Percentiles rank a stretch among this genome's conserved stretches.
phyloP scores from a whole-genome alignment of 2,329 filamentous ascomycete genomes.

The Metarhizium anisopliae region DNA sequence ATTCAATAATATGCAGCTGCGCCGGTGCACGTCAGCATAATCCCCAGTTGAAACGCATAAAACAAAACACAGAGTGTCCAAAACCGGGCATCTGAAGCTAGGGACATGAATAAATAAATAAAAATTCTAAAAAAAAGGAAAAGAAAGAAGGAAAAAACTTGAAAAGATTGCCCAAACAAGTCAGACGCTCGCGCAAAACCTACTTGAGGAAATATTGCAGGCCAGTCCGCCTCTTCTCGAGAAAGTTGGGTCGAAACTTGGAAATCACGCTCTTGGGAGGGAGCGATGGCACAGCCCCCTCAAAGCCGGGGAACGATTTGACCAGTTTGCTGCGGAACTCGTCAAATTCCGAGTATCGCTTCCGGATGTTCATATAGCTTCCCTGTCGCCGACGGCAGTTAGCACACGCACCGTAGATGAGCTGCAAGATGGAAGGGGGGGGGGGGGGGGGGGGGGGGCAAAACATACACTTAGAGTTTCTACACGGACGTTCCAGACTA shows the following conservation, averaged over 20 bases:
- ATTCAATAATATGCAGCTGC: constrained; percentile 80
- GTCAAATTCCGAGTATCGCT: constrained; percentile 90
- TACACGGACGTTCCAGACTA: constrained; percentile 87
- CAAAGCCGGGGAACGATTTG: constrained; percentile 74
- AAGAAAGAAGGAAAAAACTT: no score
- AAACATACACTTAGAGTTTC: constrained; percentile 69
- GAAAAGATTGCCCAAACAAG: not conserved
- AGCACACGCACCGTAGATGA: not conserved
- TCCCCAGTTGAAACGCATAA: not conserved
- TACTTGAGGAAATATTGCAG: constrained; percentile 92
- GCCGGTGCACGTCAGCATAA: not conserved
- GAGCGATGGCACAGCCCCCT: constrained; percentile 76
- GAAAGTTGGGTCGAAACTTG: constrained; percentile 74
- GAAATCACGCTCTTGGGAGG: constrained; percentile 88
- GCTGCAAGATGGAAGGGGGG: not conserved
- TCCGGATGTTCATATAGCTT: constrained; percentile 52
- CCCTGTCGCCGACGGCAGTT: constrained; percentile 30
- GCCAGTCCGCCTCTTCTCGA: constrained; percentile 74
- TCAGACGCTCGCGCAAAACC: constrained; percentile 21
- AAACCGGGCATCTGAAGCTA: not conserved
- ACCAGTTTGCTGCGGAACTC: constrained; percentile 66
- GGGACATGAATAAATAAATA: not conserved
- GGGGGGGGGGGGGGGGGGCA: no score
- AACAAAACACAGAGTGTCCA: not conserved
- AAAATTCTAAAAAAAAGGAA: no score